Evolutionary conservation across 306 rosid species (phyloP), one percentile per base, ranked within the genome.

Genomic region (Betula pendula): DNA sequence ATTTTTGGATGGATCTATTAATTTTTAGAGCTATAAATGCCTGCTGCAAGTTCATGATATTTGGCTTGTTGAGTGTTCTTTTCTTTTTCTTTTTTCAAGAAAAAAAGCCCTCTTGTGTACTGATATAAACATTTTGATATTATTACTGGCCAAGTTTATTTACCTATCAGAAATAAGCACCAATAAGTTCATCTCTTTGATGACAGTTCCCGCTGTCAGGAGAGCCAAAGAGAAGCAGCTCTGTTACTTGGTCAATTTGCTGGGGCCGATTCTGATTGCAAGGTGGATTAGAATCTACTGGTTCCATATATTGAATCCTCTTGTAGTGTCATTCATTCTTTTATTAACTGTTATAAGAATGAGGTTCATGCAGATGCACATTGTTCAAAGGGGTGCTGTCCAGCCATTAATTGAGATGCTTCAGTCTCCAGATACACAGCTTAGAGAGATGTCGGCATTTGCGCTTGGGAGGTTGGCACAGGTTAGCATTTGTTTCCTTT

Each of bases 361-460:
- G 56, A 73, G 70, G 56, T 80, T 55, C 29, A 59, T 81, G 56
- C 81, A 95, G 99, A 94, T 95, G 82, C 97, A 95, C 83, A 95
- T 95, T 72, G 99, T 92, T 52, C 97, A 95, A 81, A 90, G 99
- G 81, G 99, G 99, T 80, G 99, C 97, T 90, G 97, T 95, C 59
- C 85, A 78, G 51, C 99, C 99, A 81, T 85, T 95, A 82, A 90
- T 95, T 79, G 97, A 95, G 84, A 95, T 95, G 97, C 99, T 95
- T 78, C 96, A 91, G 71, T 95, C 99, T 65, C 82, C 97, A 22
- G 97, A 95, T 67, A 86, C 92, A 22, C 99, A 95, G 73, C 92
- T 95, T 66, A 90, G 91, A 78, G 99, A 92, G 83, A 95, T 95
- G 97, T 89, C 99, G 49, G 99, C 99, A 79, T 92, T 95, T 85